phyloP scores from a whole-genome alignment of 208 protist genomes.

The Crithidia thermophila region DNA sequence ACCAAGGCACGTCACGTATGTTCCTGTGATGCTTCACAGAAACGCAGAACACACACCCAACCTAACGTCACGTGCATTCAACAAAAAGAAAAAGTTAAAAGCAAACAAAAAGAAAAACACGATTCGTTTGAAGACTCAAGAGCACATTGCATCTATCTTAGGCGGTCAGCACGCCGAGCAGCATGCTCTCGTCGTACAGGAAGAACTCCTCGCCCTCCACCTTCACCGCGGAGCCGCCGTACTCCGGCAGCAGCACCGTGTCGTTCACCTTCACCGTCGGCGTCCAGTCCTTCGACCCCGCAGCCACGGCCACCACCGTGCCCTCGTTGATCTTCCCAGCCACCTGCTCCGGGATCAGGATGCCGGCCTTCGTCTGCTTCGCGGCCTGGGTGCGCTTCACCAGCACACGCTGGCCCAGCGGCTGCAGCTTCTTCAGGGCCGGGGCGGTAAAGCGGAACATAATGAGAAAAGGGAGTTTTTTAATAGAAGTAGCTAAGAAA shows the following conservation, averaged over 20 bases:
- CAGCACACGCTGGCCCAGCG: slow-evolving; percentile 90
- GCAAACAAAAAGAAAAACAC: not conserved
- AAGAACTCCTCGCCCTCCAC: slow-evolving; percentile 93
- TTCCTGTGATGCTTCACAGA: not conserved
- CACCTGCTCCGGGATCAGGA: slow-evolving; percentile 94
- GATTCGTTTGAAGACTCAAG: no score
- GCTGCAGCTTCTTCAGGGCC: slow-evolving; percentile 88
- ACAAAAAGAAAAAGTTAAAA: slow-evolving; percentile 15
- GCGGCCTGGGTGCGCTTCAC: slow-evolving; percentile 87
- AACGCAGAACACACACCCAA: slow-evolving; percentile 1
- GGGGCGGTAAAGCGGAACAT: slow-evolving; percentile 85
- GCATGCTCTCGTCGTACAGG: slow-evolving; percentile 88
- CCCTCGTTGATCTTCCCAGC: slow-evolving; percentile 93
- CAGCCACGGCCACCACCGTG: slow-evolving; percentile 88
- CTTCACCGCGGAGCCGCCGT: slow-evolving; percentile 87
- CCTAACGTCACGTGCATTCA: no score
- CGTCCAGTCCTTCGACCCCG: slow-evolving; percentile 90
- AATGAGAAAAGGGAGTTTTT: not conserved
- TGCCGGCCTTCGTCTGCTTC: slow-evolving; percentile 93
- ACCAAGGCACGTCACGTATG: no score
- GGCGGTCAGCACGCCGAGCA: slow-evolving; percentile 84
- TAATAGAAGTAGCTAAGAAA: not conserved
- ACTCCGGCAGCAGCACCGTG: slow-evolving; percentile 92
- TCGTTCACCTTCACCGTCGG: slow-evolving; percentile 91
- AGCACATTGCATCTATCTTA: slow-evolving; percentile 32